Evolutionary conservation across 805 yeast species (phyloP).

Genomic region (Debaryomyces castellii): DNA sequence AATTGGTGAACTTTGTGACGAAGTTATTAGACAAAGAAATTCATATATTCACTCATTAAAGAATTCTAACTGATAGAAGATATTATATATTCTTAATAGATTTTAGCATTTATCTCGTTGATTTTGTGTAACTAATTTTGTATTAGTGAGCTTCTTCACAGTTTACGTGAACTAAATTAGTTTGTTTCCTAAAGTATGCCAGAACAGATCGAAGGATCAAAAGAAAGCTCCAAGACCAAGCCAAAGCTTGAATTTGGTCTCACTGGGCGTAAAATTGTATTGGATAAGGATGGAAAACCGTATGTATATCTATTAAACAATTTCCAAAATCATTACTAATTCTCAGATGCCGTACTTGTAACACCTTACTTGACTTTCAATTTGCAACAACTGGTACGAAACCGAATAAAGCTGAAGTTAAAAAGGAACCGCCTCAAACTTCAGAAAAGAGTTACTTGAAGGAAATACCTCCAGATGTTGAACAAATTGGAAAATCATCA

Average conservation of each 20-base stretch:
- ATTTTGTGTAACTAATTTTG: neutral
- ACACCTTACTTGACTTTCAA: conserved; percentile 76
- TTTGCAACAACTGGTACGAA: conserved; percentile 41
- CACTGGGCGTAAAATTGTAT: conserved; percentile 65
- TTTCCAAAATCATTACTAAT: conserved; percentile 3
- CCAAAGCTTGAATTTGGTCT: conserved; percentile 49
- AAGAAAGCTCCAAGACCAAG: neutral
- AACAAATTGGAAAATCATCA: conserved; percentile 74
- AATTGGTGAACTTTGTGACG: conserved; percentile 68
- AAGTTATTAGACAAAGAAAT: conserved; percentile 21
- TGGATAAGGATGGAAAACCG: conserved; percentile 94
- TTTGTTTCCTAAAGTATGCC: neutral
- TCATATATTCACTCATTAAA: conserved; percentile 9
- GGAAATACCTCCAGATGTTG: conserved; percentile 86
- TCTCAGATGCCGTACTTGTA: conserved; percentile 81
- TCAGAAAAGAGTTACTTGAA: conserved; percentile 11
- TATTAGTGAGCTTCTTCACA: neutral
- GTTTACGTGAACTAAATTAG: neutral
- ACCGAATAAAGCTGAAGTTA: conserved; percentile 11
- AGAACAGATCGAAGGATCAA: neutral
- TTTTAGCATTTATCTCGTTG: neutral
- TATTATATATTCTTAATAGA: neutral
- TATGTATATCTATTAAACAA: conserved; percentile 38
- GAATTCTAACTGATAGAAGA: neutral
- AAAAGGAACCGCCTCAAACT: neutral